Base-by-base conservation (phyloP, 1,139 yeast species). In the Yamadazyma trypodendri region DNA sequence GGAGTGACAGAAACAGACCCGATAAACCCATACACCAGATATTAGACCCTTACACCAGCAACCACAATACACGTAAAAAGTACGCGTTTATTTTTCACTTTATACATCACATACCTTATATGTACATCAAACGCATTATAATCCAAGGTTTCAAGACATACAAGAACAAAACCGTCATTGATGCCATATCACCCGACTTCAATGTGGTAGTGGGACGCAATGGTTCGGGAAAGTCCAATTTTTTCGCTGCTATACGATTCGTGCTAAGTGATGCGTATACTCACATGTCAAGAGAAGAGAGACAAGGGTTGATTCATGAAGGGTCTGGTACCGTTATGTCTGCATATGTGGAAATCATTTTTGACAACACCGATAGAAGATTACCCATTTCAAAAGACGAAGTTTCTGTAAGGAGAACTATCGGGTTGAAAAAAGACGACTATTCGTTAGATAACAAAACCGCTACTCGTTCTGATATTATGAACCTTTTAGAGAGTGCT, bases 141-240 rank as follows among this genome's bases (percentile, higher is more conserved):
- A 86, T 92, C 43, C 95, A 89, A 58, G 98, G 98, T 32, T 92
- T 92, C 70, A 89, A 89, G 63, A 90, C 98, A 44, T 92, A 89
- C 61, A 84, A 86, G 65, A 84, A 86, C 56, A 81, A 87, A 35
- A 87, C 96, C 0, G 75, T 78, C 8, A 78, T 92, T 13, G 95
- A 86, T 34, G 72, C 76, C 21, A 67, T 92, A 36, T 84, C 95
- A 0, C 94, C 95, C 0, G 77, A 79, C 42, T 86, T 84, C 56
- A 92, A 92, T 60, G 95, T 90, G 21, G 89, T 92, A 11, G 88
- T 92, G 22, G 99, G 99, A 3, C 68, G 96, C 37, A 92, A 92
- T 60, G 99, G 99, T 12, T 85, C 96, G 6, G 99, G 99, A 12
- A 92, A 92, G 60, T 87, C 96, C 35, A 92, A 92, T 60, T 86